These are phyloP conservation scores for Hyparrhenia diplandra DNA, from an alignment of 176 grass and related monocot species.

Conservation along the genomic window DNA sequence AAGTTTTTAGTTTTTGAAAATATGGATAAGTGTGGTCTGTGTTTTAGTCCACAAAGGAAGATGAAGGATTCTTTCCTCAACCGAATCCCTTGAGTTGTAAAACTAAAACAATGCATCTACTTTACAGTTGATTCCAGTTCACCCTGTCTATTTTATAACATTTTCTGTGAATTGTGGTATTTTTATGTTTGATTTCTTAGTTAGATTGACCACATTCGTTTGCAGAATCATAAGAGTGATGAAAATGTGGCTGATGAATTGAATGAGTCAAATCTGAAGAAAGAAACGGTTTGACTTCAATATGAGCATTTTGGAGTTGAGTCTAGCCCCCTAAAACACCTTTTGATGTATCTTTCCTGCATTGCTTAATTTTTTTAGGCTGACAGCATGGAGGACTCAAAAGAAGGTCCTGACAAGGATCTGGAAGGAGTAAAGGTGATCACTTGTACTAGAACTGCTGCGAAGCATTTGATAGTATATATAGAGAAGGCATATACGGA, in stretches of 20 bases:
- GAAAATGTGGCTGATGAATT: background rate
- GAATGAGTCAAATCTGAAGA: background rate
- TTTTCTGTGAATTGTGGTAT: background rate
- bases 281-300: constrained; percentile 7
- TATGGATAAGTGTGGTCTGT: background rate
- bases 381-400: background rate
- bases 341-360: background rate
- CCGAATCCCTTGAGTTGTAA: background rate
- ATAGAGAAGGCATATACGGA: background rate
- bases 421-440: constrained; percentile 17
- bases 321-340: background rate
- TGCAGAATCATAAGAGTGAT: constrained; percentile 10
- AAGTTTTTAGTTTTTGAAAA: constrained; percentile 2
- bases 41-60: background rate
- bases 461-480: background rate
- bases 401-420: constrained; percentile 9
- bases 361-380: constrained; percentile 8
- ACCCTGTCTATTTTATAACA: background rate
- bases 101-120: background rate
- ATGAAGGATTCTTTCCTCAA: background rate
- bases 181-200: background rate
- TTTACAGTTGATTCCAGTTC: background rate
- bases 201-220: background rate
- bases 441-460: background rate
- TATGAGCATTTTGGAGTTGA: constrained; percentile 6